phyloP scores from a whole-genome alignment of 306 rosid species.

The Arachis stenosperma region DNA sequence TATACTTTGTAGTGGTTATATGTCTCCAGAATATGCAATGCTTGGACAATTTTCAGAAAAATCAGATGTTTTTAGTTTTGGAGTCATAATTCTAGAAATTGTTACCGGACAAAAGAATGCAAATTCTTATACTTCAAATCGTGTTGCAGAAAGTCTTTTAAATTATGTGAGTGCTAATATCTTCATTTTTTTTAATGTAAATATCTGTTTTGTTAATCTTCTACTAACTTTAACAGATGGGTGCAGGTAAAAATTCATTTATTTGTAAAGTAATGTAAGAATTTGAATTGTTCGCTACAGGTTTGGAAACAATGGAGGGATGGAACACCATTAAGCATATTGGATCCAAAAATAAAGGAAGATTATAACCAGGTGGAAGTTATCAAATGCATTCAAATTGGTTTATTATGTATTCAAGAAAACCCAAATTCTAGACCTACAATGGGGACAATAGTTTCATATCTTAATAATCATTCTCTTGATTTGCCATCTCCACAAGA shows the following conservation, averaged over 20 bases:
- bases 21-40: conserved; percentile 48
- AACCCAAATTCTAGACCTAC: conserved; percentile 48
- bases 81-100: conserved; percentile 48
- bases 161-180: conserved; percentile 25
- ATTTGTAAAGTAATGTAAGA: too few relatives aligned
- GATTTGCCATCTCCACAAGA: conserved; percentile 45
- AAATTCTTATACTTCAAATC: neutral
- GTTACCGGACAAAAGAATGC: conserved; percentile 42
- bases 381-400: conserved; percentile 42
- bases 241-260: too few relatives aligned
- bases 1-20: conserved; percentile 36
- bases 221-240: too few relatives aligned
- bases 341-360: conserved; percentile 43
- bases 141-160: neutral
- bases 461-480: conserved; percentile 23
- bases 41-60: conserved; percentile 6
- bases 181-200: neutral
- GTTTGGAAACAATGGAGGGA: conserved; percentile 51
- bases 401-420: conserved; percentile 53
- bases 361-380: conserved; percentile 16
- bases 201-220: neutral
- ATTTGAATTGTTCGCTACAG: conserved; percentile 9
- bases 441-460: conserved; percentile 39
- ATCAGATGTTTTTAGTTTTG: conserved; percentile 9
- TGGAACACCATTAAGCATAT: conserved; percentile 32